phyloP scores from a whole-genome alignment of 768 basidiomycete genomes.

The Panus rudis region DNA sequence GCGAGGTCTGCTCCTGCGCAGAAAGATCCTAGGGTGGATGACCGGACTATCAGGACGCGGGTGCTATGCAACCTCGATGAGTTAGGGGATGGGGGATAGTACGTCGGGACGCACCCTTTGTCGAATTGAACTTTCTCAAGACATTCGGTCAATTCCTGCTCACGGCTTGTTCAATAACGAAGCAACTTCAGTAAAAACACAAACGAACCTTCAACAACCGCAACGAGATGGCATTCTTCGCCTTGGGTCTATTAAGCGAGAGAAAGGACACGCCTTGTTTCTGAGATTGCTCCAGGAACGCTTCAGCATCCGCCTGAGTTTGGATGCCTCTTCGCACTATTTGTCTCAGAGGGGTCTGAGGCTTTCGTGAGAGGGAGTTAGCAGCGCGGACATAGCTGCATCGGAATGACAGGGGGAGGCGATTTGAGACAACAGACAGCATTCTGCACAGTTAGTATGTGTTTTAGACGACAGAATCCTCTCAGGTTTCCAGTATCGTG shows the following conservation, averaged over 20 bases:
- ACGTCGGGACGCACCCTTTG: slow-evolving; percentile 41
- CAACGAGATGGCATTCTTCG: slow-evolving; percentile 83
- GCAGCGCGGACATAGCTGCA: neutral
- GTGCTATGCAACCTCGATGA: slow-evolving; percentile 36
- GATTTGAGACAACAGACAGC: no score
- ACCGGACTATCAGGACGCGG: slow-evolving; percentile 78
- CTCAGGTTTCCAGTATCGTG: no score
- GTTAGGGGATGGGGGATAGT: neutral
- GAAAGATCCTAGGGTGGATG: slow-evolving; percentile 70
- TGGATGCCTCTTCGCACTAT: neutral
- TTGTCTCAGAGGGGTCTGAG: slow-evolving; percentile 4
- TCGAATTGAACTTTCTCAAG: slow-evolving; percentile 62
- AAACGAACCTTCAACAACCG: slow-evolving; percentile 54
- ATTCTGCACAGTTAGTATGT: no score
- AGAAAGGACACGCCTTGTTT: slow-evolving; percentile 63
- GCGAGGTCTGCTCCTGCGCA: slow-evolving; percentile 89
- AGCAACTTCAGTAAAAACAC: slow-evolving; percentile 4
- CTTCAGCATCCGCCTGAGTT: slow-evolving; percentile 20
- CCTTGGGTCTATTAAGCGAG: slow-evolving; percentile 74
- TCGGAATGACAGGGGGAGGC: no score
- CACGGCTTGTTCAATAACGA: slow-evolving; percentile 3
- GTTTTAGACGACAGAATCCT: no score
- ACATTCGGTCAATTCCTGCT: slow-evolving; percentile 65
- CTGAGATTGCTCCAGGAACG: slow-evolving; percentile 42
- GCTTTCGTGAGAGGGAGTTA: neutral